These are phyloP conservation scores for Thermoascus crustaceus DNA, from an alignment of 2,329 filamentous ascomycete genomes.

Conservation along the genomic window DNA sequence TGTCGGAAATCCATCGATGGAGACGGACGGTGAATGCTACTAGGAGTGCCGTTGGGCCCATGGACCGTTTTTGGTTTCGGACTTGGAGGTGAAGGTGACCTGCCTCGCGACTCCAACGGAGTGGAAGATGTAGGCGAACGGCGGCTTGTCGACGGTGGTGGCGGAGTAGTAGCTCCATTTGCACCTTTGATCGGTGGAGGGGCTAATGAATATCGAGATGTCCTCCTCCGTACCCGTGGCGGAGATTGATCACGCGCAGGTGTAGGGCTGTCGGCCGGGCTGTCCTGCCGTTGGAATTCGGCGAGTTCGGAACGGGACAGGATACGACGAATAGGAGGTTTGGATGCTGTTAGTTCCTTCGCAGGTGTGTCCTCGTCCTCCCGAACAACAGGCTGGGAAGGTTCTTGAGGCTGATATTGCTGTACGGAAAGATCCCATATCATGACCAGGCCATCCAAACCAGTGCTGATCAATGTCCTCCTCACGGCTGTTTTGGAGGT, in stretches of 20 bases:
- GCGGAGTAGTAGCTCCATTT: constrained; percentile 23
- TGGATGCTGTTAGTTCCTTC: constrained; percentile 47
- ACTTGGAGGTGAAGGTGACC: constrained; percentile 35
- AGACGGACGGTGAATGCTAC: constrained; percentile 30
- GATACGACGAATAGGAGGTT: constrained; percentile 73
- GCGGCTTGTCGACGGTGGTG: constrained; percentile 19
- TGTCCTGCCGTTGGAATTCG: constrained; percentile 57
- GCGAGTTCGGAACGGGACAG: constrained; percentile 81
- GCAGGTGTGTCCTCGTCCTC: constrained; percentile 33
- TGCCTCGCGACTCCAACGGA: constrained; percentile 17
- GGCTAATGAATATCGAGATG: constrained; percentile 45
- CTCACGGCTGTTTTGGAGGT: constrained; percentile 37
- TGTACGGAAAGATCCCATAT: constrained; percentile 51
- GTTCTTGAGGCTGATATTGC: constrained; percentile 24
- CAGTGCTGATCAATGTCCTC: constrained; percentile 58
- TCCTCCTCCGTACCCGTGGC: constrained; percentile 46
- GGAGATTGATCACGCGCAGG: constrained; percentile 40
- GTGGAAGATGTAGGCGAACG: constrained; percentile 22
- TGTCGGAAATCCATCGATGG: constrained; percentile 46
- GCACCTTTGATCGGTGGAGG: constrained; percentile 23
- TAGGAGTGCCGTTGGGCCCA: constrained; percentile 21
- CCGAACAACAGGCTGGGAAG: constrained; percentile 16
- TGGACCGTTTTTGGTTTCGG: constrained; percentile 24
- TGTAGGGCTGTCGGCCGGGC: constrained; percentile 34
- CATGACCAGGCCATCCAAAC: constrained; percentile 75